Evolutionary conservation across 306 rosid species (phyloP).

Genomic region (Quercus parvula): DNA sequence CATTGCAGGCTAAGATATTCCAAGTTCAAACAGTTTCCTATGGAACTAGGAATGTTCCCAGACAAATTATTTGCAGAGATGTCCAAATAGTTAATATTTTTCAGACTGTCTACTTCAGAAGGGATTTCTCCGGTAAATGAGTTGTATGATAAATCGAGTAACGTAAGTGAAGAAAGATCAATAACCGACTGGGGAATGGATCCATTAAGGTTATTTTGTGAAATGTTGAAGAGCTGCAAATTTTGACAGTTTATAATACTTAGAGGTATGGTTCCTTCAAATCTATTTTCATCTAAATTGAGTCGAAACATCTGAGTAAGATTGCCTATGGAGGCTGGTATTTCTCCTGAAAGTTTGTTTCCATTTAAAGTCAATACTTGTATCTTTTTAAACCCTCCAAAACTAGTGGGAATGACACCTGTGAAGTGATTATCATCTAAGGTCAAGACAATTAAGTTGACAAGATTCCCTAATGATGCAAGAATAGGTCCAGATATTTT

Average conservation of each 20-base stretch:
- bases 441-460: background rate
- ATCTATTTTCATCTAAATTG: background rate
- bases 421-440: background rate
- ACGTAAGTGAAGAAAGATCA: background rate
- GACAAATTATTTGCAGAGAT: constrained; percentile 28
- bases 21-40: constrained; percentile 22
- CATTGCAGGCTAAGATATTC: constrained; percentile 26
- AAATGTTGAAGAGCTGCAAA: background rate
- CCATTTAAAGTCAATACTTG: too few species aligned
- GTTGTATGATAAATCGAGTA: too few species aligned
- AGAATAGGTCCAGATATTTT: constrained; percentile 24
- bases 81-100: constrained; percentile 10
- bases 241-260: constrained; percentile 11
- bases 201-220: constrained; percentile 22
- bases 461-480: constrained; percentile 15
- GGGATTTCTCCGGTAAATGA: too few species aligned
- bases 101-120: background rate
- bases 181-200: constrained; percentile 7
- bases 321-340: too few species aligned
- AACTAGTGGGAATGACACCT: constrained; percentile 21
- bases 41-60: constrained; percentile 23
- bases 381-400: background rate
- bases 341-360: too few species aligned
- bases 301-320: too few species aligned
- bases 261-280: background rate